Conservation (phyloP, 192 early-diverging fungal genomes). For the Entophlyctis luteolus region DNA sequence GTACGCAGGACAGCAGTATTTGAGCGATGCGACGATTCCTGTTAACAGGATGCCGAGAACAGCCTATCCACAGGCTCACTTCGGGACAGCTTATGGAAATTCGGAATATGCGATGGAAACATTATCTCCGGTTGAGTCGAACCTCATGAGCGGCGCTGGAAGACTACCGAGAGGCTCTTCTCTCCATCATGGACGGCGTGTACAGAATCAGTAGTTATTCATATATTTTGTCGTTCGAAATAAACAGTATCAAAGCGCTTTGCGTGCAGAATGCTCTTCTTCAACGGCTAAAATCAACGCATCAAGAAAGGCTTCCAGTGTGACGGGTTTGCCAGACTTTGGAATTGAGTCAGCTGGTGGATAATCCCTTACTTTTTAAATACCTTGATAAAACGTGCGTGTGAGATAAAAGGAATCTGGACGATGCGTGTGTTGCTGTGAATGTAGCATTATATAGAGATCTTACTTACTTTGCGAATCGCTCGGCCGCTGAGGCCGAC, state of each 20-base stretch:
- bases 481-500: slow-evolving; percentile 29
- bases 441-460: not conserved
- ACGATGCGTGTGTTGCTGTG: not conserved
- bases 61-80: too few species aligned
- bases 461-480: slow-evolving; percentile 25
- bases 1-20: too few species aligned
- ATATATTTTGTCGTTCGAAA: too few species aligned
- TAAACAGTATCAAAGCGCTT: slow-evolving; percentile 5
- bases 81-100: too few species aligned
- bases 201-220: too few species aligned
- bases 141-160: not conserved
- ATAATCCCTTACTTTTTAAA: not conserved
- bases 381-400: slow-evolving; percentile 46
- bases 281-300: slow-evolving; percentile 9
- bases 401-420: slow-evolving; percentile 56
- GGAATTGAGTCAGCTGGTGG: not conserved
- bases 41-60: too few species aligned
- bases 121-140: slow-evolving; percentile 12
- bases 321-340: not conserved
- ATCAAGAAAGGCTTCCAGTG: slow-evolving; percentile 7
- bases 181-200: too few species aligned
- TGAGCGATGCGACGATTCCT: too few species aligned
- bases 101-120: slow-evolving; percentile 41
- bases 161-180: slow-evolving; percentile 4
- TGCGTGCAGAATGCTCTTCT: slow-evolving; percentile 9